Evolutionary conservation across 202 grass and related monocot genomes (phyloP).

Genomic region (Cymbopogon flexuosus): DNA sequence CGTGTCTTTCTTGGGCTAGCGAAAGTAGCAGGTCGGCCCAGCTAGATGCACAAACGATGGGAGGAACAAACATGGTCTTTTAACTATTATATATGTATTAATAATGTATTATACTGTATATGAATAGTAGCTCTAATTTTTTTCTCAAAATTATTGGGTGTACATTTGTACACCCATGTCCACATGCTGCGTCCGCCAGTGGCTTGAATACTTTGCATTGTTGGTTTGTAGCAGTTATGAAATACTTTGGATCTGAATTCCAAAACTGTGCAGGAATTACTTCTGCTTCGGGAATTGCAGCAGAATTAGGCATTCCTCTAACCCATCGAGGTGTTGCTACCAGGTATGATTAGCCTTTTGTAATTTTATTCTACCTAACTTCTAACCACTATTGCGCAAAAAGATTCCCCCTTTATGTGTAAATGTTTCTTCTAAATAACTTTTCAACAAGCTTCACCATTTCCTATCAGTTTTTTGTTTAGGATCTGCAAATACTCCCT

Average conservation of each 20-base stretch:
- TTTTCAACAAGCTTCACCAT: neutral
- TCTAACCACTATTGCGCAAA: neutral
- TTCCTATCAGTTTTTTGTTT: neutral
- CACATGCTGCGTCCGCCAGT: too few species aligned
- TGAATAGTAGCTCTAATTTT: too few species aligned
- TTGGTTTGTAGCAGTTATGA: neutral
- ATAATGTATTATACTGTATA: too few species aligned
- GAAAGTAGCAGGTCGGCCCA: too few species aligned
- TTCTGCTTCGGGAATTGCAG: slow-evolving; percentile 93
- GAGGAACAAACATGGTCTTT: too few species aligned
- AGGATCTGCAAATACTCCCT: neutral
- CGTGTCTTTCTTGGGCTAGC: too few species aligned
- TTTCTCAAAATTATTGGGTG: too few species aligned
- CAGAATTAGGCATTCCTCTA: slow-evolving; percentile 90
- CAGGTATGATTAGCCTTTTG: slow-evolving; percentile 43
- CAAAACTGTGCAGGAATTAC: slow-evolving; percentile 70
- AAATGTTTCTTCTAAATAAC: neutral
- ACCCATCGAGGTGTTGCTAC: slow-evolving; percentile 87
- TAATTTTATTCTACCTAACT: neutral
- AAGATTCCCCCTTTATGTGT: neutral
- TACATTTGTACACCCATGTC: too few species aligned
- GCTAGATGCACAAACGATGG: too few species aligned
- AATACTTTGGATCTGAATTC: neutral
- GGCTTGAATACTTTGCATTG: neutral
- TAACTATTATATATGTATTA: too few species aligned